These are phyloP conservation scores for Quercus mongolica DNA, from an alignment of 306 rosid species.

Conservation along the genomic window DNA sequence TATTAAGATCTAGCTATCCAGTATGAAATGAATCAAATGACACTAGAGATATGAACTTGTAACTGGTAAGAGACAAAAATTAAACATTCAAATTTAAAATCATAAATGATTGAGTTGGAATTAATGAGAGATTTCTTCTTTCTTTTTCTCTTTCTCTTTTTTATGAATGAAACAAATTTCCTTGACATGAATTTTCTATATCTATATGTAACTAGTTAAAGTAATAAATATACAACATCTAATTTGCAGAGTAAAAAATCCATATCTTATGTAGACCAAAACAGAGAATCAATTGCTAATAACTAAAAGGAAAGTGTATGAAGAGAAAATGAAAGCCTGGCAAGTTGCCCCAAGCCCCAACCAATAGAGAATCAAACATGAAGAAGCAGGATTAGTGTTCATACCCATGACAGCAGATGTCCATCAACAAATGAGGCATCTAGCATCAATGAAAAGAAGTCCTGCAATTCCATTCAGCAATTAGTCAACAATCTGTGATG, in stretches of 20 bases:
- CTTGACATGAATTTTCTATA: too few relatives aligned
- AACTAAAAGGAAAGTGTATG: not conserved
- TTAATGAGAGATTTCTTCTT: not conserved
- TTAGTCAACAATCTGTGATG: conserved; percentile 6
- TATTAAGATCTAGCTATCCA: too few relatives aligned
- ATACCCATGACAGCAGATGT: conserved; percentile 86
- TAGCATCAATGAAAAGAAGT: conserved; percentile 61
- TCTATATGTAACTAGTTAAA: not conserved
- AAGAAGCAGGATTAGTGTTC: conserved; percentile 20
- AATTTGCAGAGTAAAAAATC: not conserved
- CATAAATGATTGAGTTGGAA: too few relatives aligned
- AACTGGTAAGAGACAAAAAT: too few relatives aligned
- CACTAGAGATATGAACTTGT: too few relatives aligned
- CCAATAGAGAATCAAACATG: not conserved
- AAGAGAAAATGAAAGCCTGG: not conserved
- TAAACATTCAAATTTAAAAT: too few relatives aligned
- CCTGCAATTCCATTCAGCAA: conserved; percentile 45
- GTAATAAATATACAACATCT: not conserved
- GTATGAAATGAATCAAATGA: too few relatives aligned
- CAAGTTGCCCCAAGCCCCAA: not conserved
- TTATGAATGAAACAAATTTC: too few relatives aligned
- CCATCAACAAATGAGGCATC: conserved; percentile 76
- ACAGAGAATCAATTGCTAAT: not conserved
- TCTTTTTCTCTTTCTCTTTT: too few relatives aligned
- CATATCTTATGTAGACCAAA: not conserved